Evolutionary conservation across 305 asterid species (phyloP).

Genomic region (Stenogyne calaminthoides): DNA sequence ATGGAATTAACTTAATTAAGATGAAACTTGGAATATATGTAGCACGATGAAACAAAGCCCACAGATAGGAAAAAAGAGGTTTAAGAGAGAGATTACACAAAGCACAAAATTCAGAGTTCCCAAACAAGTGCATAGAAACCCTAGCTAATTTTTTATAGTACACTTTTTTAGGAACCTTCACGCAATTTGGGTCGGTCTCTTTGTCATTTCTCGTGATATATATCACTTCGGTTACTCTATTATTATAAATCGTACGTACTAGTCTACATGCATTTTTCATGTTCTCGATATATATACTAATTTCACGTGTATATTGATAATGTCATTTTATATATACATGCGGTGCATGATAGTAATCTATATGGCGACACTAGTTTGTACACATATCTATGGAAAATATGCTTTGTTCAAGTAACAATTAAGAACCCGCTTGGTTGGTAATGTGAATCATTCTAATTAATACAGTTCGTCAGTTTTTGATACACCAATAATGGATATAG

Average conservation of each 20-base stretch:
- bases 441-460: too few species aligned
- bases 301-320: too few species aligned
- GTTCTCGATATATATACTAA: too few species aligned
- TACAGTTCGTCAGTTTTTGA: too few species aligned
- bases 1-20: neutral
- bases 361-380: too few species aligned
- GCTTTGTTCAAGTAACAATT: too few species aligned
- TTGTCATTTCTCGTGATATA: conserved; percentile 26
- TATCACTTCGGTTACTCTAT: neutral
- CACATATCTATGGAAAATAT: too few species aligned
- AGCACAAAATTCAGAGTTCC: conserved; percentile 67
- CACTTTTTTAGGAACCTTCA: conserved; percentile 48
- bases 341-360: too few species aligned
- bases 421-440: too few species aligned
- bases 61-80: conserved; percentile 5
- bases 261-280: neutral
- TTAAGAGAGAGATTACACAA: conserved; percentile 36
- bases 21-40: conserved; percentile 20
- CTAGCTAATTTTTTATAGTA: conserved; percentile 24
- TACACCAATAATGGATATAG: too few species aligned
- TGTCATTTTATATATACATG: too few species aligned
- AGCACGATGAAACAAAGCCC: conserved; percentile 23
- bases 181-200: conserved; percentile 43
- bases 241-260: conserved; percentile 9
- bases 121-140: conserved; percentile 39